Conservation (phyloP, 2,329 filamentous ascomycete species). For the Septoria petroselini region DNA sequence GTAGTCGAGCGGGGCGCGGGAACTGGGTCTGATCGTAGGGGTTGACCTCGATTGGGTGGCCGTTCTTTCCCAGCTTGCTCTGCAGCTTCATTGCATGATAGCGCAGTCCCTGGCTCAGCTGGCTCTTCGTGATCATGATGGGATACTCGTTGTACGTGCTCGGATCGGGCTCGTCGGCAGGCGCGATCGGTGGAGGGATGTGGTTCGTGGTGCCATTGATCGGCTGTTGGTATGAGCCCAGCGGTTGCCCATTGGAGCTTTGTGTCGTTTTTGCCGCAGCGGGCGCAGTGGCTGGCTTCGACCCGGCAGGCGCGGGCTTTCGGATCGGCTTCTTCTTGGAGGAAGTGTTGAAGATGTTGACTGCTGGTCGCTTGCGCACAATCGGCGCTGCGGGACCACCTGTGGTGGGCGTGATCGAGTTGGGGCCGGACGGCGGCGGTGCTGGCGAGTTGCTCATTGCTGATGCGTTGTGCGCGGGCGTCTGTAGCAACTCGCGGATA, state of each 20-base stretch:
- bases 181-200: conserved; percentile 23
- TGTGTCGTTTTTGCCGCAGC: conserved; percentile 11
- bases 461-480: neutral
- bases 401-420: conserved; percentile 40
- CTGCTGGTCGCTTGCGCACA: conserved; percentile 38
- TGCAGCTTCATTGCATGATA: conserved; percentile 85
- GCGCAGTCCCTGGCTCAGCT: conserved; percentile 73
- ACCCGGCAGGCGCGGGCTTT: conserved; percentile 13
- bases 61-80: conserved; percentile 45
- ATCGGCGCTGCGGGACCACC: conserved; percentile 36
- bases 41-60: conserved; percentile 47
- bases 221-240: conserved; percentile 12
- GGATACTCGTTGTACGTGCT: conserved; percentile 55
- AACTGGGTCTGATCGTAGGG: conserved; percentile 78
- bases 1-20: conserved; percentile 79
- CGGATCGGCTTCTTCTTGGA: conserved; percentile 39
- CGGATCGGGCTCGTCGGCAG: conserved; percentile 17
- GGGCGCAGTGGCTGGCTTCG: conserved; percentile 15
- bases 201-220: conserved; percentile 13
- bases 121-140: conserved; percentile 78
- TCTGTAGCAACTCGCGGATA: conserved; percentile 4
- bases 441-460: conserved; percentile 39
- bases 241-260: conserved; percentile 12
- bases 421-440: conserved; percentile 33
- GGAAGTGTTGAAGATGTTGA: conserved; percentile 35